Conservation (phyloP, 78 protist genomes). For the Dictyostelium purpureum region DNA sequence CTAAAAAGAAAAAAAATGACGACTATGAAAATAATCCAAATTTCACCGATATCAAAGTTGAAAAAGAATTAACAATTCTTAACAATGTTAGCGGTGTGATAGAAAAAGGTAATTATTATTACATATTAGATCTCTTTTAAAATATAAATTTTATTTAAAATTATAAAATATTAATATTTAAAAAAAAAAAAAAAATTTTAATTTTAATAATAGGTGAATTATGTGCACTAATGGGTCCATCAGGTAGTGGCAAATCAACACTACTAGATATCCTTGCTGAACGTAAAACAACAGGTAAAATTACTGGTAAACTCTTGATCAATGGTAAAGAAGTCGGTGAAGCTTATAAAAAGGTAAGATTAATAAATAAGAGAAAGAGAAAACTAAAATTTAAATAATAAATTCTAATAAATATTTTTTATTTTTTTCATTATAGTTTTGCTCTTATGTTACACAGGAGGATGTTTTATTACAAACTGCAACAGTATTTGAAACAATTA, state of each 20-base stretch:
- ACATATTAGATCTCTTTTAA: too few relatives aligned
- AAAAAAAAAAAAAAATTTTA: too few relatives aligned
- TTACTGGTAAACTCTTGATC: conserved; percentile 19
- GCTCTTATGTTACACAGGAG: conserved; percentile 64
- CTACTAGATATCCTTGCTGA: conserved; percentile 76
- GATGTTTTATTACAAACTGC: conserved; percentile 49
- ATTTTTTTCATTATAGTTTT: background rate
- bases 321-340: conserved; percentile 46
- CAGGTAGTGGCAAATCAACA: conserved; percentile 87
- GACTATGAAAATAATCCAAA: too few relatives aligned
- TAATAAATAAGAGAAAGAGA: too few relatives aligned
- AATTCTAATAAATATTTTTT: background rate
- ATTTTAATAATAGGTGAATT: too few relatives aligned
- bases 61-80: conserved; percentile 4
- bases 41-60: background rate
- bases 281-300: conserved; percentile 49
- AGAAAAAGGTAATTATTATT: conserved; percentile 6
- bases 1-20: background rate
- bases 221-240: conserved; percentile 84
- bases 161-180: background rate
- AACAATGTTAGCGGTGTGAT: conserved; percentile 17
- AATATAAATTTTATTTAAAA: too few relatives aligned
- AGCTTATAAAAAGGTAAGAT: background rate
- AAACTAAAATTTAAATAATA: too few relatives aligned
- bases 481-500: conserved; percentile 53